Evolutionary conservation across 108 stramenopile genomes (phyloP).

Genomic region (Skeletonema grethae): DNA sequence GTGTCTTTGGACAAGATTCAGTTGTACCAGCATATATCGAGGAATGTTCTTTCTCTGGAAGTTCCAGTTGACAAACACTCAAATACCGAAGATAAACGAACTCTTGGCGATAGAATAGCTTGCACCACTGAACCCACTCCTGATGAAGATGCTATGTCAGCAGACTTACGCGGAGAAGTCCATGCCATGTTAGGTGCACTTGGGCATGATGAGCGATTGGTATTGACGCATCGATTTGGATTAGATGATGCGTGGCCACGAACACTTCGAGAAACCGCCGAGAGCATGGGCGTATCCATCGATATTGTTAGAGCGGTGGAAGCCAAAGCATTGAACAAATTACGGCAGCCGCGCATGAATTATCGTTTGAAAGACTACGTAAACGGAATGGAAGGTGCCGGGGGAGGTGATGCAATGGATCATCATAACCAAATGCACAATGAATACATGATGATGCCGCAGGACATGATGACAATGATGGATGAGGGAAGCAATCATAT

Average conservation of each 20-base stretch:
- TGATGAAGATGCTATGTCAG: slow-evolving; percentile 67
- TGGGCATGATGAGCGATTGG: slow-evolving; percentile 67
- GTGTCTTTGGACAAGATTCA: slow-evolving; percentile 74
- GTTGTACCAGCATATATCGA: slow-evolving; percentile 51
- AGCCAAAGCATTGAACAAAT: slow-evolving; percentile 89
- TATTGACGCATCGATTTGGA: slow-evolving; percentile 85
- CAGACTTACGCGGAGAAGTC: slow-evolving; percentile 59
- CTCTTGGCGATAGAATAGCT: slow-evolving; percentile 68
- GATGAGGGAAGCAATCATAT: not conserved
- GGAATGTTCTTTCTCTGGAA: slow-evolving; percentile 70
- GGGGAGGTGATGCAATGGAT: slow-evolving; percentile 8
- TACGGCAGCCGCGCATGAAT: slow-evolving; percentile 79
- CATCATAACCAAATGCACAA: slow-evolving; percentile 1
- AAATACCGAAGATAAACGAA: slow-evolving; percentile 52
- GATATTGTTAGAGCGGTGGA: slow-evolving; percentile 89
- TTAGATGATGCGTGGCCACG: slow-evolving; percentile 75
- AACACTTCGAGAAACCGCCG: slow-evolving; percentile 78
- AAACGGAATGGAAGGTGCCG: slow-evolving; percentile 14
- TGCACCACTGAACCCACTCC: slow-evolving; percentile 68
- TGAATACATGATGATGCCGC: not conserved
- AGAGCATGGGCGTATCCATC: slow-evolving; percentile 60
- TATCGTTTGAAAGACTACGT: slow-evolving; percentile 78
- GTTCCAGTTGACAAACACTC: slow-evolving; percentile 35
- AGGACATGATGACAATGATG: not conserved
- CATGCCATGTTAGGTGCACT: slow-evolving; percentile 59